Percentiles rank a stretch among this genome's conserved stretches.
phyloP scores from a whole-genome alignment of 2,329 filamentous ascomycete genomes.

The Furcasterigmium sp. region DNA sequence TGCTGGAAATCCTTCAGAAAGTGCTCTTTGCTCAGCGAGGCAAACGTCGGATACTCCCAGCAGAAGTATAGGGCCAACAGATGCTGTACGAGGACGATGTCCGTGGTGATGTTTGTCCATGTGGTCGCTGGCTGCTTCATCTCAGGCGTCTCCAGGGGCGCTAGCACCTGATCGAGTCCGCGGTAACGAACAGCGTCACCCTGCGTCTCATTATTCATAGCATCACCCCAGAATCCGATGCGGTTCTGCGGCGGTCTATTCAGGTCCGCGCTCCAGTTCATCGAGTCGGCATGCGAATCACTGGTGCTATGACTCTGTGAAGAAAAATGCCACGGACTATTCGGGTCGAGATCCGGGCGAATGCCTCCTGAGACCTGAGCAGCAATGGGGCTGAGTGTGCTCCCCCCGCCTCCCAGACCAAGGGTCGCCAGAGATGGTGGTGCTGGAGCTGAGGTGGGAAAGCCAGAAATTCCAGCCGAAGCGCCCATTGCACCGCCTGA shows the following conservation, averaged over 20 bases:
- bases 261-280: slow-evolving; percentile 39
- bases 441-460: not conserved
- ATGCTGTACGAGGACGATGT: slow-evolving; percentile 55
- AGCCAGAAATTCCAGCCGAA: not conserved
- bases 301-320: slow-evolving; percentile 41
- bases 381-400: slow-evolving; percentile 23
- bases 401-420: slow-evolving; percentile 3
- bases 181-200: slow-evolving; percentile 28
- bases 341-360: slow-evolving; percentile 33
- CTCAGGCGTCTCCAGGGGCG: slow-evolving; percentile 37
- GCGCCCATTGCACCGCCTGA: slow-evolving; percentile 16
- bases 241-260: slow-evolving; percentile 35
- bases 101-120: slow-evolving; percentile 59
- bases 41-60: slow-evolving; percentile 73
- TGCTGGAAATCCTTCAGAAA: slow-evolving; percentile 61
- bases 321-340: slow-evolving; percentile 45
- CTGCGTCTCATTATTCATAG: slow-evolving; percentile 26
- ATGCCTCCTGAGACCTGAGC: slow-evolving; percentile 20
- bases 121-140: slow-evolving; percentile 34
- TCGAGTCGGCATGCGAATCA: slow-evolving; percentile 39
- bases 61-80: slow-evolving; percentile 65
- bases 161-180: slow-evolving; percentile 42
- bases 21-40: slow-evolving; percentile 65
- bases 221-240: slow-evolving; percentile 46
- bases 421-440: not conserved